A percentile compares a stretch with the other conserved stretches of the same genome.
phyloP scores from a whole-genome alignment of 2,329 filamentous ascomycete genomes.

The Elsinoe ampelina region DNA sequence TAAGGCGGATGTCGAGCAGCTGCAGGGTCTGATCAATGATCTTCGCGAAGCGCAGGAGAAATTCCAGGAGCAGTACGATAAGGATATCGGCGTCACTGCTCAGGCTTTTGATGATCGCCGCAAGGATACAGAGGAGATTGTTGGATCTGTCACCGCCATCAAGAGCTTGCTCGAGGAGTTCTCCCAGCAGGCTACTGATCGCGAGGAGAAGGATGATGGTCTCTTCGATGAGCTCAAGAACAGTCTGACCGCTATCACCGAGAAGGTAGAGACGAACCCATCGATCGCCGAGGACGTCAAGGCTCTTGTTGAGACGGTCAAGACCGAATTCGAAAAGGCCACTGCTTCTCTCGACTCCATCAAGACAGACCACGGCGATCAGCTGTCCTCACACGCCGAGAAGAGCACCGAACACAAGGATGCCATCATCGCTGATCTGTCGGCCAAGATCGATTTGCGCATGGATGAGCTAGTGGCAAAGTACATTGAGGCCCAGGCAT shows the following conservation, averaged over 20 bases:
- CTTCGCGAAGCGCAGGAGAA: conserved; percentile 53
- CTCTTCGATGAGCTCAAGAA: conserved; percentile 38
- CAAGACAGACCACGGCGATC: conserved; percentile 66
- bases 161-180: conserved; percentile 70
- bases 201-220: conserved; percentile 60
- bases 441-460: conserved; percentile 60
- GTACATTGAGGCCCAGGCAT: conserved; percentile 77
- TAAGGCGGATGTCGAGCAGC: conserved; percentile 63
- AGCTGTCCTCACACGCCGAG: conserved; percentile 44
- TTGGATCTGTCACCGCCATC: conserved; percentile 69
- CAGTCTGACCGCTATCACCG: conserved; percentile 59
- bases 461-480: conserved; percentile 73
- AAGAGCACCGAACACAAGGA: conserved; percentile 53
- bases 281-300: conserved; percentile 42
- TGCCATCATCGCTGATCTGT: conserved; percentile 45
- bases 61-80: conserved; percentile 63
- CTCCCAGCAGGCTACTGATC: conserved; percentile 64
- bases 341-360: conserved; percentile 68
- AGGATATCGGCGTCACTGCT: conserved; percentile 62
- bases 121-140: conserved; percentile 68
- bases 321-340: conserved; percentile 77
- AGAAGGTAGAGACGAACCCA: conserved; percentile 47
- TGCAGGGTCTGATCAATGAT: conserved; percentile 45
- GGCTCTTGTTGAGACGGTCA: conserved; percentile 62
- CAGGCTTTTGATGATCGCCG: conserved; percentile 78